These are phyloP conservation scores for Ceratocystis huliohia DNA, from an alignment of 2,329 filamentous ascomycete species.

Conservation along the genomic window DNA sequence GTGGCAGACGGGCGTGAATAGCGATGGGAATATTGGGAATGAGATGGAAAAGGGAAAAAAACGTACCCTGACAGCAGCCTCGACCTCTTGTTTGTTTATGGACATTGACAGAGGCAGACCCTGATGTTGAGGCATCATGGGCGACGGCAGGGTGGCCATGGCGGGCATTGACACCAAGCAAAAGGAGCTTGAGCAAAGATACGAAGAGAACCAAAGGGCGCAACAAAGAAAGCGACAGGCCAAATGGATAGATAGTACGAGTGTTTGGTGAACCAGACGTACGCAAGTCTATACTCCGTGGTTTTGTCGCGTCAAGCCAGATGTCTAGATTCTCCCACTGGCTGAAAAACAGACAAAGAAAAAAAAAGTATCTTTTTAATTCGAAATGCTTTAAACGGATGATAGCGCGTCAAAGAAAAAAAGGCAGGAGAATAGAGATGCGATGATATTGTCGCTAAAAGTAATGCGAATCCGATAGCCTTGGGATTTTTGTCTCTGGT, in stretches of 20 bases:
- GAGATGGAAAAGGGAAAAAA: neutral
- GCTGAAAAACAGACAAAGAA: neutral
- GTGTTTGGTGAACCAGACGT: no score
- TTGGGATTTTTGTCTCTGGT: conserved; percentile 2
- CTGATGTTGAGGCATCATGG: conserved; percentile 19
- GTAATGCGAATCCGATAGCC: neutral
- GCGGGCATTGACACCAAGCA: conserved; percentile 12
- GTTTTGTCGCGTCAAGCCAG: conserved; percentile 7
- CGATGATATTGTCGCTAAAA: conserved; percentile 6
- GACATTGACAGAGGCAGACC: conserved; percentile 11
- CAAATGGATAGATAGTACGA: neutral
- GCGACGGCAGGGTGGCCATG: conserved; percentile 20
- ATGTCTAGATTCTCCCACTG: neutral
- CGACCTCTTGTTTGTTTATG: conserved; percentile 17
- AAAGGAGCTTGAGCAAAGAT: neutral
- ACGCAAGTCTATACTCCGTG: conserved; percentile 1
- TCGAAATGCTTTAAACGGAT: neutral
- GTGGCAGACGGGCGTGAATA: no score
- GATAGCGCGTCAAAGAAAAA: neutral
- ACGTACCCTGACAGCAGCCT: conserved; percentile 19
- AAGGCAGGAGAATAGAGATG: neutral
- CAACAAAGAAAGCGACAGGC: neutral
- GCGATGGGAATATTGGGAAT: neutral
- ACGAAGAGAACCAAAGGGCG: neutral
- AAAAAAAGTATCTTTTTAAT: conserved; percentile 4